These are phyloP conservation scores for Cladosporium sp. DNA, from an alignment of 2,329 filamentous ascomycete genomes.

Conservation along the genomic window DNA sequence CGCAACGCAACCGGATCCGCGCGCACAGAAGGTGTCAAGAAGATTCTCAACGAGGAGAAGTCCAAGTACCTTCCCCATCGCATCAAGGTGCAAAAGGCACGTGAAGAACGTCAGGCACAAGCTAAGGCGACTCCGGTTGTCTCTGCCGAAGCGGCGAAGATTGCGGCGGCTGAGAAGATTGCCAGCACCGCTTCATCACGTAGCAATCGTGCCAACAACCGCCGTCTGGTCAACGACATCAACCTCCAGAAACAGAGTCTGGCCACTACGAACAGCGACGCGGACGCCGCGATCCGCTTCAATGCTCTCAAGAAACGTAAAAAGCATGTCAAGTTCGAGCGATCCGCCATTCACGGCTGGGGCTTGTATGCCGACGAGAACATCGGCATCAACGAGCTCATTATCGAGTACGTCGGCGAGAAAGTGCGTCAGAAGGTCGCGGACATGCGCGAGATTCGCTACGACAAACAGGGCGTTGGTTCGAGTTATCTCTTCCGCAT, in stretches of 20 bases:
- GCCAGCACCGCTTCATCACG: slow-evolving; percentile 87
- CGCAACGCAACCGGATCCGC: slow-evolving; percentile 83
- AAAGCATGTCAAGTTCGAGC: slow-evolving; percentile 97
- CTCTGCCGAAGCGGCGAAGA: slow-evolving; percentile 67
- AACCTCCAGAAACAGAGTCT: slow-evolving; percentile 85
- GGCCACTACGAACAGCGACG: slow-evolving; percentile 63
- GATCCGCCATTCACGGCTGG: slow-evolving; percentile 99
- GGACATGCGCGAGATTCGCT: slow-evolving; percentile 89
- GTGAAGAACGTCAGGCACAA: slow-evolving; percentile 85
- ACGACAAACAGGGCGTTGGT: slow-evolving; percentile 94
- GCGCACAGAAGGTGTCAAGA: slow-evolving; percentile 89
- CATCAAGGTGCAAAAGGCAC: slow-evolving; percentile 88
- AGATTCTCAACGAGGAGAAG: slow-evolving; percentile 95
- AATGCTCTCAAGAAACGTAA: slow-evolving; percentile 99
- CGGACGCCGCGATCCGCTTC: slow-evolving; percentile 92
- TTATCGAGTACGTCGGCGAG: slow-evolving; percentile 98
- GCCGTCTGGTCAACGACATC: slow-evolving; percentile 89
- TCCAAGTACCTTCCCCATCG: slow-evolving; percentile 97
- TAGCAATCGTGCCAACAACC: slow-evolving; percentile 92
- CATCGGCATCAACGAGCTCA: slow-evolving; percentile 97
- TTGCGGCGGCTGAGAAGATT: slow-evolving; percentile 71
- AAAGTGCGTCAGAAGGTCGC: slow-evolving; percentile 96
- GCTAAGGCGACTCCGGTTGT: slow-evolving; percentile 66
- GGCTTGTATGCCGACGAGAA: slow-evolving; percentile 97
- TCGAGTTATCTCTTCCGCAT: slow-evolving; percentile 98